phyloP scores from a whole-genome alignment of 2,329 filamentous ascomycete genomes.

The Bipolaris bicolor region DNA sequence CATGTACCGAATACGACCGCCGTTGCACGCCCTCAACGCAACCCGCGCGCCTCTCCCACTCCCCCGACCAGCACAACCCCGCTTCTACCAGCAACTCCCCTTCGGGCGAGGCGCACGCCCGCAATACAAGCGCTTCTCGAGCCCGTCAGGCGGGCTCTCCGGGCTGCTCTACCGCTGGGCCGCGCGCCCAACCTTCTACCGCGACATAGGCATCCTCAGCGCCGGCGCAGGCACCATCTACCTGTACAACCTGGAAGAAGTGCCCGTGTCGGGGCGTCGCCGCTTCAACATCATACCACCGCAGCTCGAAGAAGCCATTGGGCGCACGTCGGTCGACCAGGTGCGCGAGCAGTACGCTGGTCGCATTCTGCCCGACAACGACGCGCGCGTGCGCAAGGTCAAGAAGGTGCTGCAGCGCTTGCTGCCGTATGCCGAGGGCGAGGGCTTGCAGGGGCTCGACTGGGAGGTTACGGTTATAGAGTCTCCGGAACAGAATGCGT shows the following conservation, averaged over 20 bases:
- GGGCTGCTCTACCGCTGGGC: conserved; percentile 49
- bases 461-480: conserved; percentile 81
- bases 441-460: conserved; percentile 48
- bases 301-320: conserved; percentile 60
- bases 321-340: conserved; percentile 61
- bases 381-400: conserved; percentile 64
- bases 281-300: conserved; percentile 74
- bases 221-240: conserved; percentile 63
- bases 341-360: conserved; percentile 63
- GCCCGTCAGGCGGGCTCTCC: conserved; percentile 19
- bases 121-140: conserved; percentile 42
- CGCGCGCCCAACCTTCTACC: conserved; percentile 55
- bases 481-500: conserved; percentile 72
- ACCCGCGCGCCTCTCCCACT: neutral
- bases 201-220: conserved; percentile 53
- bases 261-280: conserved; percentile 72
- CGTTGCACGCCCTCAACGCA: conserved; percentile 10
- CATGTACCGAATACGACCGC: conserved; percentile 29
- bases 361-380: conserved; percentile 64
- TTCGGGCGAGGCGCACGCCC: conserved; percentile 26
- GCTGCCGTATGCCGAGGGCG: conserved; percentile 67
- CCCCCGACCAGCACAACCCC: conserved; percentile 8
- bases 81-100: conserved; percentile 33
- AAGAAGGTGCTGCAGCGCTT: conserved; percentile 69
- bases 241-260: conserved; percentile 71